Base-by-base conservation (phyloP, 108 stramenopile genomes). In the Craspedostauros australis region DNA sequence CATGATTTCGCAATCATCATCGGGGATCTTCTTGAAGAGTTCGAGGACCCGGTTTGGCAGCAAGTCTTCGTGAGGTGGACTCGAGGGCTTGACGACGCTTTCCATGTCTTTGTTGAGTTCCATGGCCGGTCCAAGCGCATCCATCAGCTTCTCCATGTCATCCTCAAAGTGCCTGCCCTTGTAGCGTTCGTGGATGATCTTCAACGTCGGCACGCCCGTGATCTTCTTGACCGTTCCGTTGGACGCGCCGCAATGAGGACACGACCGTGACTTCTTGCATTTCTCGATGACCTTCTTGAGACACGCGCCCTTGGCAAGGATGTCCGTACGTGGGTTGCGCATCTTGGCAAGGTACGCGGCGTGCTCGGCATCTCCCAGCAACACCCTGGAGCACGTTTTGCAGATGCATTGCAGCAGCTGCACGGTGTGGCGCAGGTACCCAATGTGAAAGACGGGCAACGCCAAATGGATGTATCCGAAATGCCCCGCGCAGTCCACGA, bases 381-480 rank as follows among this genome's bases (percentile, higher is more conserved):
- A 65, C 4, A 98, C 88, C 5, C 95, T 60, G n/a, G 88, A 86
- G 66, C 98, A 99, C 14, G 80, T 72, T 72, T 99, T 99, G 74
- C 98, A 99, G 28, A 98, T 90, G 70, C 95, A 93, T 68, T 97
- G 96, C 40, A 98, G 67, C 1, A 95, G 41, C 19, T 76, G 72
- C 19, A 96, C 70, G 7, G 91, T 97, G 60, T 95, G 94, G 53
- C 95, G 94, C 54, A 98, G 73, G 68, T 89, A 99, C 3, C 98
- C 98, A 46, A 97, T 94, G 75, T 99, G 96, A 64, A 97, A 99
- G 46, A 96, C 94, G 2, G 98, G 98, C 38, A 99, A 76, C 8
- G 93, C 88, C 25, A 99, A 62, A 28, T 82, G 73, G 54, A 99
- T 95, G 73, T 94, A 90, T 0, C 96, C 98, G 63, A 76, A 99